Percentiles rank a stretch among this genome's conserved stretches.
phyloP scores from a whole-genome alignment of 2,329 filamentous ascomycete genomes.

The Epichloe glyceriae region DNA sequence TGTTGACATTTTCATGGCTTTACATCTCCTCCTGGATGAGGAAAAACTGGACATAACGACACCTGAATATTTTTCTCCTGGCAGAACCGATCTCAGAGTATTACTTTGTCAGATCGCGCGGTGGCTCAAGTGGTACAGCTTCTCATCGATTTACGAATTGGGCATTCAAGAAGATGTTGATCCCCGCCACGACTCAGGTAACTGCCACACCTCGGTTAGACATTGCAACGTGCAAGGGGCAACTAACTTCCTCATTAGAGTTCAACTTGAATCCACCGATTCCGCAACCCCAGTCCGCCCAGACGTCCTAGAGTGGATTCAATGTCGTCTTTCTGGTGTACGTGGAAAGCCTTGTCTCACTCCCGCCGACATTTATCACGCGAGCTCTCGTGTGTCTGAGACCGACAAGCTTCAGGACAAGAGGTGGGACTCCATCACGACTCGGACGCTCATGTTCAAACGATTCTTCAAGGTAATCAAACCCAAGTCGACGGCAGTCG shows the following conservation, averaged over 20 bases:
- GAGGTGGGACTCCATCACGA: conserved; percentile 38
- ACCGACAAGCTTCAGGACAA: conserved; percentile 22
- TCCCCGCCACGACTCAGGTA: conserved; percentile 26
- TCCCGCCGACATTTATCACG: conserved; percentile 31
- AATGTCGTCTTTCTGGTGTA: conserved; percentile 29
- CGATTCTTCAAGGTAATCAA: conserved; percentile 50
- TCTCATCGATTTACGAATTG: conserved; percentile 35
- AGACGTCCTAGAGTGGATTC: conserved; percentile 42
- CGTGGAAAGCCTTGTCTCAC: conserved; percentile 26
- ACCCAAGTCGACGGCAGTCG: conserved; percentile 36
- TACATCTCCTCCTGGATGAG: conserved; percentile 86
- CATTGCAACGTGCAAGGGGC: background rate
- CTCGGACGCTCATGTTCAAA: conserved; percentile 57
- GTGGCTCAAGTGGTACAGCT: conserved; percentile 63
- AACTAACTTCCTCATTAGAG: conserved; percentile 12
- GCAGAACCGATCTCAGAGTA: conserved; percentile 46
- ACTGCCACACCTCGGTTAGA: conserved; percentile 1
- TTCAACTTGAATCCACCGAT: conserved; percentile 19
- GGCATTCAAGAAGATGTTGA: conserved; percentile 38
- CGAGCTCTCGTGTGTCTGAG: conserved; percentile 22
- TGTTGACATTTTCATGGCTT: conserved; percentile 55
- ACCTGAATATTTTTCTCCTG: conserved; percentile 30
- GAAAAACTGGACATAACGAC: conserved; percentile 60
- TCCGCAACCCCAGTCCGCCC: conserved; percentile 22
- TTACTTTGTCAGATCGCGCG: conserved; percentile 66